Evolutionary conservation across 2,329 filamentous ascomycete species (phyloP).

Genomic region (Xylariales sp.): DNA sequence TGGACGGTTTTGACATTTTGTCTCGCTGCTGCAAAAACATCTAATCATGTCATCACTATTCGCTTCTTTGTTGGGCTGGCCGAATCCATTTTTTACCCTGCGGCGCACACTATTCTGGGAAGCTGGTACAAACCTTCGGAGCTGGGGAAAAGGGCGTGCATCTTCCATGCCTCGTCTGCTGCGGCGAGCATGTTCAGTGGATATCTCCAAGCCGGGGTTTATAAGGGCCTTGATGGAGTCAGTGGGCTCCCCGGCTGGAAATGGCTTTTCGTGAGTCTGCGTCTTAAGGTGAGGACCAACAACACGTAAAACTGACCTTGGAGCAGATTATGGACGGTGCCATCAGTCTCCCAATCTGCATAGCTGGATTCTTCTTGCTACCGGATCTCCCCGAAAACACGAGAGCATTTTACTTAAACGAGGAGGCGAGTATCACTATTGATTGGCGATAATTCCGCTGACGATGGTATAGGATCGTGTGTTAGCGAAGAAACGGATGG

Average conservation of each 20-base stretch:
- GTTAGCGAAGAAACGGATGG: conserved; percentile 17
- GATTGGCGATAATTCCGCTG: conserved; percentile 16
- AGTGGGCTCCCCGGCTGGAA: conserved; percentile 47
- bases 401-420: conserved; percentile 17
- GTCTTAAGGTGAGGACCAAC: not conserved
- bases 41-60: conserved; percentile 34
- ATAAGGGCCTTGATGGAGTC: conserved; percentile 45
- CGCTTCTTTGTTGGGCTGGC: conserved; percentile 39
- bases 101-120: conserved; percentile 39
- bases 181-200: conserved; percentile 54
- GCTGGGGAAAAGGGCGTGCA: conserved; percentile 46
- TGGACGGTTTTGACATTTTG: conserved; percentile 32
- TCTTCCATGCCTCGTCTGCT: conserved; percentile 45
- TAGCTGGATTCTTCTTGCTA: conserved; percentile 44
- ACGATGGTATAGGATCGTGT: conserved; percentile 15
- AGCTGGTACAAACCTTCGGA: conserved; percentile 39
- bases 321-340: conserved; percentile 47
- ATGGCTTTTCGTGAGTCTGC: conserved; percentile 40
- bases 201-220: conserved; percentile 50
- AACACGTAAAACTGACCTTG: not conserved
- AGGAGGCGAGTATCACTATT: conserved; percentile 15
- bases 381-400: conserved; percentile 20
- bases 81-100: conserved; percentile 35
- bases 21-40: conserved; percentile 25
- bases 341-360: conserved; percentile 50